phyloP scores from a whole-genome alignment of 2,329 filamentous ascomycete species.

The Penicillium glabrum region DNA sequence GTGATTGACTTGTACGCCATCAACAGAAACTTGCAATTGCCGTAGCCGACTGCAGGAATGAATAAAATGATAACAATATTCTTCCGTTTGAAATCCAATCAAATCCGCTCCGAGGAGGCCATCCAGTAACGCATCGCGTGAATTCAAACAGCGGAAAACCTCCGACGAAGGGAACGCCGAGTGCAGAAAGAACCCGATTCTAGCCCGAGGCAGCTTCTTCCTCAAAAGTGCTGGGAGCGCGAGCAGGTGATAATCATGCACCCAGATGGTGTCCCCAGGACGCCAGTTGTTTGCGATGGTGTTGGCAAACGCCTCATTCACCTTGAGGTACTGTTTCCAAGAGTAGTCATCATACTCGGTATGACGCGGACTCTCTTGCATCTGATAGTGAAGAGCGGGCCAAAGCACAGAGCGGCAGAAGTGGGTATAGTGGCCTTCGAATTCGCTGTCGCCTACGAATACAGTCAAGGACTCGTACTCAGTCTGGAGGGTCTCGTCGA shows the following conservation, averaged over 20 bases:
- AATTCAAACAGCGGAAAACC: constrained; percentile 84
- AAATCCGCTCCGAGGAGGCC: constrained; percentile 91
- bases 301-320: constrained; percentile 91
- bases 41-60: constrained; percentile 90
- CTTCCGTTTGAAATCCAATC: constrained; percentile 87
- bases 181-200: constrained; percentile 95
- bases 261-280: constrained; percentile 85
- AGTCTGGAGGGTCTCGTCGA: constrained; percentile 74
- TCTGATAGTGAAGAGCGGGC: constrained; percentile 97
- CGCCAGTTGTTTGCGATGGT: constrained; percentile 87
- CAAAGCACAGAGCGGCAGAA: constrained; percentile 96
- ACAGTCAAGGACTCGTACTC: constrained; percentile 81
- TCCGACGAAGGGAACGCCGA: constrained; percentile 94
- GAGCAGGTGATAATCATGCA: constrained; percentile 92
- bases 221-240: constrained; percentile 84
- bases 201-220: constrained; percentile 76
- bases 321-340: constrained; percentile 86
- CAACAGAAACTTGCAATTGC: constrained; percentile 77
- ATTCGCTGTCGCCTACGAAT: constrained; percentile 84
- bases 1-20: constrained; percentile 83
- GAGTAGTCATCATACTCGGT: constrained; percentile 96
- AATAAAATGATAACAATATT: constrained; percentile 89
- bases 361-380: constrained; percentile 94
- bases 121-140: constrained; percentile 78
- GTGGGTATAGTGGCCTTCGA: constrained; percentile 89